Conservation (phyloP, 2,329 filamentous ascomycete genomes). For the Teratosphaeria destructans region DNA sequence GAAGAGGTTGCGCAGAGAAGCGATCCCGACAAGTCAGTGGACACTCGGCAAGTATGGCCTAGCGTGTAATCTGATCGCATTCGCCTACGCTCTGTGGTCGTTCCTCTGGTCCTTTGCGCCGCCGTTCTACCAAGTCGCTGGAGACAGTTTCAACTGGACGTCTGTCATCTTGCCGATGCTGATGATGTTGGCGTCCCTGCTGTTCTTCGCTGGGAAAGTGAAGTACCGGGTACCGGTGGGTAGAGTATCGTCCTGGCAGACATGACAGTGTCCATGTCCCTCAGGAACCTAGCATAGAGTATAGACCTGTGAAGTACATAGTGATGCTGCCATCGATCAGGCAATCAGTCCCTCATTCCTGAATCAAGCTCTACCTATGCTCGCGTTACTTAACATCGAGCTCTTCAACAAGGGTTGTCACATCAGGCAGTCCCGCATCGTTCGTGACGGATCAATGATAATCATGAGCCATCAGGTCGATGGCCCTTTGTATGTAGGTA, state of each 20-base stretch:
- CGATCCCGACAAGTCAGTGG: conserved; percentile 28
- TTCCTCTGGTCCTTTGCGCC: conserved; percentile 36
- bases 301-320: background rate
- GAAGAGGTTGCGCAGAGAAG: conserved; percentile 26
- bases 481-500: too few species aligned
- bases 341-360: background rate
- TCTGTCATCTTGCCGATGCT: conserved; percentile 31
- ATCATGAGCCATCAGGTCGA: too few species aligned
- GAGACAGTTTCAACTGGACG: conserved; percentile 42
- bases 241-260: background rate
- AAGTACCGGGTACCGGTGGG: background rate
- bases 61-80: conserved; percentile 26
- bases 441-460: too few species aligned
- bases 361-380: too few species aligned
- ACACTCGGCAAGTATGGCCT: conserved; percentile 29
- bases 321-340: background rate
- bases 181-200: conserved; percentile 8
- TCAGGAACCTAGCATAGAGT: background rate
- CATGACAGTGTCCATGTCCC: background rate
- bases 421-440: too few species aligned
- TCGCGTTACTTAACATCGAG: too few species aligned
- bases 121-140: conserved; percentile 22
- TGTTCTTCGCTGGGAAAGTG: conserved; percentile 2
- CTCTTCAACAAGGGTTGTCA: too few species aligned
- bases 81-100: conserved; percentile 25